These are phyloP conservation scores for Salix arbutifolia DNA, from an alignment of 345 rosid genomes.

Conservation along the genomic window DNA sequence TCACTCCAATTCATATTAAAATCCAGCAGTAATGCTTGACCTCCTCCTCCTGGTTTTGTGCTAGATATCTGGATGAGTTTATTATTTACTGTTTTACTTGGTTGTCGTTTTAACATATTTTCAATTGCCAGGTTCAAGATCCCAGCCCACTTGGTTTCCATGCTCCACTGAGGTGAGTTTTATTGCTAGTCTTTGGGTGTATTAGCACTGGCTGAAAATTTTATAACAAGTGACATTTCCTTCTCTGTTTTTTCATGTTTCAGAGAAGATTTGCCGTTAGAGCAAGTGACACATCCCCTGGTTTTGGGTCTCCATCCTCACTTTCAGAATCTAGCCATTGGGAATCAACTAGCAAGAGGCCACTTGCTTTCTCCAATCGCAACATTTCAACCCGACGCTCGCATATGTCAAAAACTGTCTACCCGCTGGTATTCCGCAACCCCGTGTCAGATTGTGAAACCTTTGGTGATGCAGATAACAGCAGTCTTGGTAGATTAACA, in stretches of 20 bases:
- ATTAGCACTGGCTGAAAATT: slow-evolving; percentile 2
- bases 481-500: slow-evolving; percentile 41
- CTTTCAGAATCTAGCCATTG: slow-evolving; percentile 42
- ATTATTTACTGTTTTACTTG: not conserved
- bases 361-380: slow-evolving; percentile 33
- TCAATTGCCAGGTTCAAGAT: slow-evolving; percentile 40
- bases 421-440: slow-evolving; percentile 66
- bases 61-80: not conserved
- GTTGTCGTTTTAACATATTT: slow-evolving; percentile 6
- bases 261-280: slow-evolving; percentile 46
- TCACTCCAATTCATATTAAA: not conserved
- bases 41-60: not conserved
- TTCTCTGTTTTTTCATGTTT: slow-evolving; percentile 12
- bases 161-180: slow-evolving; percentile 48
- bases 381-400: slow-evolving; percentile 41
- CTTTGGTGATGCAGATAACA: slow-evolving; percentile 36
- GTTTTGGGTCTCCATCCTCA: slow-evolving; percentile 38
- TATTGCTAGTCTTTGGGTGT: not conserved
- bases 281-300: slow-evolving; percentile 41
- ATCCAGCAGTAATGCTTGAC: not conserved
- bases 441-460: slow-evolving; percentile 69
- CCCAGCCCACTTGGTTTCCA: slow-evolving; percentile 43
- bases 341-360: slow-evolving; percentile 53
- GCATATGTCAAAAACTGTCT: slow-evolving; percentile 60
- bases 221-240: slow-evolving; percentile 12